These are phyloP conservation scores for Epichloe gansuensis DNA, from an alignment of 2,329 filamentous ascomycete species.

Conservation along the genomic window DNA sequence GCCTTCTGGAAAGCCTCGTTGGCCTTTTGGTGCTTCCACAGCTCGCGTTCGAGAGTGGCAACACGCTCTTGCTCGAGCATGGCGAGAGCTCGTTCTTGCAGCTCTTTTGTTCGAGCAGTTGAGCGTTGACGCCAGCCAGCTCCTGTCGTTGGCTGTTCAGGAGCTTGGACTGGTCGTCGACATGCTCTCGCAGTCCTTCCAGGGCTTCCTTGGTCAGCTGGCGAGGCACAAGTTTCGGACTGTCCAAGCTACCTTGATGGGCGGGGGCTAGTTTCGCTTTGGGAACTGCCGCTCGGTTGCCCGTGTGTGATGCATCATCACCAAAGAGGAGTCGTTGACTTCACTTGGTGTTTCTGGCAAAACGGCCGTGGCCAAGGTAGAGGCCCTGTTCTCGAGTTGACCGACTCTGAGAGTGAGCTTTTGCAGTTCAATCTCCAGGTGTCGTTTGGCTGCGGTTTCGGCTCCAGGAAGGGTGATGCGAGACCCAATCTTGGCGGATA, in stretches of 20 bases:
- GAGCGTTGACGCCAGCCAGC: slow-evolving; percentile 73
- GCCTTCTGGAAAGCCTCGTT: slow-evolving; percentile 99
- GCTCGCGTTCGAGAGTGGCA: slow-evolving; percentile 76
- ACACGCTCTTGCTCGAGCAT: slow-evolving; percentile 81
- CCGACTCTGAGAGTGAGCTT: slow-evolving; percentile 68
- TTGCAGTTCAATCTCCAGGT: slow-evolving; percentile 71
- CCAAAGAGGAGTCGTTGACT: slow-evolving; percentile 52
- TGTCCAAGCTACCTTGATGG: slow-evolving; percentile 27
- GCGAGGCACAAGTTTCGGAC: slow-evolving; percentile 24
- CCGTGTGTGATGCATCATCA: slow-evolving; percentile 34
- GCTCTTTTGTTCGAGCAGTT: slow-evolving; percentile 73
- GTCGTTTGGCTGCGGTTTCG: slow-evolving; percentile 61
- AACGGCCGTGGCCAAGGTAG: slow-evolving; percentile 41
- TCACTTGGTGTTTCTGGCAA: slow-evolving; percentile 79
- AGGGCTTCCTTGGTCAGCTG: slow-evolving; percentile 71
- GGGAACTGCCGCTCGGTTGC: slow-evolving; percentile 27
- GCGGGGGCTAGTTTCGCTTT: slow-evolving; percentile 35
- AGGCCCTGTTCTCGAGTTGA: slow-evolving; percentile 68
- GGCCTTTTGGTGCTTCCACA: slow-evolving; percentile 95
- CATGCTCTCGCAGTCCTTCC: slow-evolving; percentile 74
- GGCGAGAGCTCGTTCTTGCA: slow-evolving; percentile 71
- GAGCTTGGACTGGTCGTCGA: slow-evolving; percentile 86
- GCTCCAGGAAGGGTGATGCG: slow-evolving; percentile 65
- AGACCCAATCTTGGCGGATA: slow-evolving; percentile 29
- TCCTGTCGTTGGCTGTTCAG: slow-evolving; percentile 80